phyloP scores from a whole-genome alignment of 2,329 filamentous ascomycete species.

The Fusarium miscanthi region DNA sequence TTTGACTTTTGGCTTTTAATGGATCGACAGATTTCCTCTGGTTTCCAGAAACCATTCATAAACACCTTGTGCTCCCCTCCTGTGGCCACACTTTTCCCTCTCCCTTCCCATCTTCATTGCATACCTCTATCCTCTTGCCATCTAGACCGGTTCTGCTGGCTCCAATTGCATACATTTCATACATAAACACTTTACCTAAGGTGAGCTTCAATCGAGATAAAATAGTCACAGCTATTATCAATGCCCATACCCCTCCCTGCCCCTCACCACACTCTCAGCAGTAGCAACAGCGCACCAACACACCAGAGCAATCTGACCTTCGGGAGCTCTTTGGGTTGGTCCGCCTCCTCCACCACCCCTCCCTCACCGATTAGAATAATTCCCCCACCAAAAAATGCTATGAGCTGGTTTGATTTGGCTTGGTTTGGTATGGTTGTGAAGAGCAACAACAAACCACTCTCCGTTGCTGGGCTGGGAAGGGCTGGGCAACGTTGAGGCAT shows the following conservation, averaged over 20 bases:
- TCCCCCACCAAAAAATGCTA: conserved; percentile 41
- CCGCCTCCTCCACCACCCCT: conserved; percentile 29
- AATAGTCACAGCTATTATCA: conserved; percentile 29
- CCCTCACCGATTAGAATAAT: conserved; percentile 36
- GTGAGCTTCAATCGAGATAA: conserved; percentile 30
- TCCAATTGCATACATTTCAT: conserved; percentile 19
- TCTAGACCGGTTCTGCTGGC: conserved; percentile 32
- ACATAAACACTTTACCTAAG: conserved; percentile 32
- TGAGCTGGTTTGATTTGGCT: conserved; percentile 35
- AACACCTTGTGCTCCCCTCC: conserved; percentile 34
- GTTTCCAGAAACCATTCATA: conserved; percentile 35
- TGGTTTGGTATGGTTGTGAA: conserved; percentile 38
- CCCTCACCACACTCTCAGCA: conserved; percentile 8
- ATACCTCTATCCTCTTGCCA: conserved; percentile 6
- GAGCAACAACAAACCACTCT: conserved; percentile 41
- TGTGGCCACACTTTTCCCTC: not conserved
- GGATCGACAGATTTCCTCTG: conserved; percentile 29
- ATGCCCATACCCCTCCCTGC: conserved; percentile 18
- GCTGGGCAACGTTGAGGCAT: conserved; percentile 41
- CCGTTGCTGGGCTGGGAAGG: conserved; percentile 5
- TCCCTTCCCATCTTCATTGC: conserved; percentile 25
- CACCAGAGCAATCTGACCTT: not conserved
- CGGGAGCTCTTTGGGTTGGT: not conserved
- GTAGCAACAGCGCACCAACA: conserved; percentile 1
- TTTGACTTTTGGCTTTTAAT: conserved; percentile 18